Percentiles rank a stretch among this genome's conserved stretches.
phyloP scores from a whole-genome alignment of 345 rosid species.

The Eucalyptus marginata region DNA sequence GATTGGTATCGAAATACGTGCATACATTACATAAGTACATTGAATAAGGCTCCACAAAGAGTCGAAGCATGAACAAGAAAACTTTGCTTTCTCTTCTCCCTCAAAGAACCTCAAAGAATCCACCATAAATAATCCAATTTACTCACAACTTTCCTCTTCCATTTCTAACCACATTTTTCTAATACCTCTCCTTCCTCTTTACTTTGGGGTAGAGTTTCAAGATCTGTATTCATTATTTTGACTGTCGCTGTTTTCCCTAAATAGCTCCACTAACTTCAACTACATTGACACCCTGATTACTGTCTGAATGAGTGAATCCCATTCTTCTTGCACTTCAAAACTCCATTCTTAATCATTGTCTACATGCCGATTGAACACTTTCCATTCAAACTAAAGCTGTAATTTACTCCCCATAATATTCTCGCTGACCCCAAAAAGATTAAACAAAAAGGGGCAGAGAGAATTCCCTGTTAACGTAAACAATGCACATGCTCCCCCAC shows the following conservation, averaged over 20 bases:
- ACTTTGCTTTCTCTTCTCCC: neutral
- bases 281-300: neutral
- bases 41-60: too few species aligned
- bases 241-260: neutral
- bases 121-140: neutral
- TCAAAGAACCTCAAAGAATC: neutral
- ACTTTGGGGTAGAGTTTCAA: neutral
- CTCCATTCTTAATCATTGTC: neutral
- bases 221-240: neutral
- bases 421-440: neutral
- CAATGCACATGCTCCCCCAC: neutral
- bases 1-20: rapidly evolving
- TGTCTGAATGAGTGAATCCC: neutral
- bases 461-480: neutral
- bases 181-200: neutral
- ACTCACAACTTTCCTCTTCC: neutral
- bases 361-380: neutral
- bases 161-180: neutral
- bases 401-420: neutral
- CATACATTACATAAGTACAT: too few species aligned
- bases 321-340: neutral
- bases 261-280: neutral
- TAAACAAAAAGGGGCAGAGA: neutral
- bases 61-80: neutral
- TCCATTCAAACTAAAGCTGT: neutral